Conservation (phyloP, 352 stramenopile species). For the Salisapilia sapeloensis region DNA sequence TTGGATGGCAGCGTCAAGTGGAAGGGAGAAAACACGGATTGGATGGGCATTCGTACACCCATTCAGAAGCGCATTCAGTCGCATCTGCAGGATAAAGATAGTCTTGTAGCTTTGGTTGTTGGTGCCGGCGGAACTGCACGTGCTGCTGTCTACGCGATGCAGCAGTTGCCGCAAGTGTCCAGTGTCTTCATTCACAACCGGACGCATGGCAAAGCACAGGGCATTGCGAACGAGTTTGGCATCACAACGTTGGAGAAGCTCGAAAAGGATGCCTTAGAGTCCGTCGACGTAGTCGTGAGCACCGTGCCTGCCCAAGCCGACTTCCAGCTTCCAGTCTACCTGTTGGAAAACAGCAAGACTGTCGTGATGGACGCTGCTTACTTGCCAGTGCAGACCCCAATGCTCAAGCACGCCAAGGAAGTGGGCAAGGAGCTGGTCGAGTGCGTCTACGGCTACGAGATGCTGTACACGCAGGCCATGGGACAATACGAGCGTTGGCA, state of each 20-base stretch:
- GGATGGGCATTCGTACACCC: conserved; percentile 92
- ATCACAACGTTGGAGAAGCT: conserved; percentile 45
- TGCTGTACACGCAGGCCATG: conserved; percentile 96
- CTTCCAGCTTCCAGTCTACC: conserved; percentile 60
- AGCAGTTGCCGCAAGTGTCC: conserved; percentile 55
- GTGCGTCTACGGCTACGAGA: conserved; percentile 93
- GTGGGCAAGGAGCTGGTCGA: conserved; percentile 71
- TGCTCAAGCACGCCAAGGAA: conserved; percentile 79
- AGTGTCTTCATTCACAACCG: conserved; percentile 93
- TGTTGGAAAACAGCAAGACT: conserved; percentile 20
- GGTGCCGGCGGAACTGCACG: conserved; percentile 90
- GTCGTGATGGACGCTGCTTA: conserved; percentile 97
- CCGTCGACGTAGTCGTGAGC: conserved; percentile 87
- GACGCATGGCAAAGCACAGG: conserved; percentile 84
- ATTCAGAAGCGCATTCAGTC: conserved; percentile 46
- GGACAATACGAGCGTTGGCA: conserved; percentile 94
- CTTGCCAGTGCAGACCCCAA: conserved; percentile 89
- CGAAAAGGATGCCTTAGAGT: conserved; percentile 19
- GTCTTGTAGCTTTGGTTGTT: conserved; percentile 61
- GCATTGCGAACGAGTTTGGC: conserved; percentile 80
- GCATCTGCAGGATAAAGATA: conserved; percentile 2
- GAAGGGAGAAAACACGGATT: conserved; percentile 97
- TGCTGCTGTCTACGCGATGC: conserved; percentile 89
- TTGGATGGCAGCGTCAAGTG: conserved; percentile 16
- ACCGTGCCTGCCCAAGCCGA: conserved; percentile 87